Base-by-base conservation (phyloP, 768 basidiomycete species). In the Cyclocybe aegerita region DNA sequence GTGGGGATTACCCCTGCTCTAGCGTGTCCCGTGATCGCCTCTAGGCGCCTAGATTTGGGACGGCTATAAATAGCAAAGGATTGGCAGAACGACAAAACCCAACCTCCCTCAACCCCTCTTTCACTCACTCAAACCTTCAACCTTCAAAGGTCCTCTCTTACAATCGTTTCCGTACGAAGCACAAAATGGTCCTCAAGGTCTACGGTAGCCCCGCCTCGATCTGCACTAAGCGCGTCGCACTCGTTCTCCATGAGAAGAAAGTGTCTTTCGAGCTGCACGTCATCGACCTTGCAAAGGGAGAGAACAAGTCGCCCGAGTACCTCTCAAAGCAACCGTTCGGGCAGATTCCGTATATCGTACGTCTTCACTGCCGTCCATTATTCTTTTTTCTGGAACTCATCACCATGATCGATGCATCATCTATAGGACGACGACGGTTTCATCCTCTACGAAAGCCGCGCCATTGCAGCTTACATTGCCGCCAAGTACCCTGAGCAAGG, bases 311-410 rank as follows among this genome's bases (percentile, higher is more conserved):
- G 0, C 59, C 76, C 0, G 74, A 57, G 7, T 79, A 66, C 67
- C 15, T 75, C 11, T 58, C 65, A 31, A 66, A 72, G 43, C 85
- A 90, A 56, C 88, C 88, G 0, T 87, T 86, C 57, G 82, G 82
- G 14, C 79, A 82, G 56, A 70, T 85, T 23, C 83, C 85, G 2
- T 79, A 75, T 61, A 72, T 86, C 48, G 79, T 76, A 49, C 33
- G 69, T 61, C 33, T 46, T 30, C 1, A n/a, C n/a, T n/a, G n/a
- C n/a, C n/a, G n/a, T n/a, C n/a, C n/a, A n/a, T n/a, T 35, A 40
- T 15, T 40, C 15, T n/a, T 15, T 6, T 17, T 14, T 36, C 37
- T 9, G 31, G 33, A 17, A 14, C 16, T 17, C 8, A n/a, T 37
- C 4, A 15, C 23, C 15, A 8, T 36, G 31, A 44, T 31, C 46